A percentile compares a stretch with the other conserved stretches of the same genome.
Evolutionary conservation across 257 asterid species (phyloP).

Genomic region (Craterostigma plantagineum): DNA sequence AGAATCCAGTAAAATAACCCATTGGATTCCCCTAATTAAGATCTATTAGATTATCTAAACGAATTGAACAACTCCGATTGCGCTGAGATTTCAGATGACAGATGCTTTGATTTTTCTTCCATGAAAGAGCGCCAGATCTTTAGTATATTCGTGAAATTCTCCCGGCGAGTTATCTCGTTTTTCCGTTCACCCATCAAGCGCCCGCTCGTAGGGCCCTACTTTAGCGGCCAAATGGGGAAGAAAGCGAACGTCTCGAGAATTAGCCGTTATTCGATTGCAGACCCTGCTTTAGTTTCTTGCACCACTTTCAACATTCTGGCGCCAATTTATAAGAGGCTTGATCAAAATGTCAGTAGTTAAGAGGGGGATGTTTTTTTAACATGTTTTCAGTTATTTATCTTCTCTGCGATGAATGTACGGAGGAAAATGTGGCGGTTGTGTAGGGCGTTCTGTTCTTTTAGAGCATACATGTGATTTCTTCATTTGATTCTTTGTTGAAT

Average conservation of each 20-base stretch:
- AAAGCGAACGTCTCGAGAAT: slow-evolving; percentile 39
- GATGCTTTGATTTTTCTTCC: too few relatives aligned
- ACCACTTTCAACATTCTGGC: slow-evolving; percentile 96
- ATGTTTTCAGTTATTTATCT: neutral
- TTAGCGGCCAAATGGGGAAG: slow-evolving; percentile 29
- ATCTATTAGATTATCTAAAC: too few relatives aligned
- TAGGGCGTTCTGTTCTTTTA: too few relatives aligned
- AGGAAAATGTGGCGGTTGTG: too few relatives aligned
- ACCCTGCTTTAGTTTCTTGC: slow-evolving; percentile 74
- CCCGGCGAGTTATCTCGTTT: neutral
- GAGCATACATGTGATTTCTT: too few relatives aligned
- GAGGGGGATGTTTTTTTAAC: neutral
- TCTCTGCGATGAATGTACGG: slow-evolving; percentile 4
- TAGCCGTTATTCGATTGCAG: slow-evolving; percentile 79
- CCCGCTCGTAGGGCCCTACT: neutral
- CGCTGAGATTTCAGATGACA: too few relatives aligned
- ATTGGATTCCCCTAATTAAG: too few relatives aligned
- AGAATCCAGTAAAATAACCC: too few relatives aligned
- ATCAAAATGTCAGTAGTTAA: slow-evolving; percentile 30
- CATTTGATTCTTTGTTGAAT: slow-evolving; percentile 10
- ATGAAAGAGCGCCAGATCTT: too few relatives aligned
- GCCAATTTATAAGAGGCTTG: slow-evolving; percentile 83
- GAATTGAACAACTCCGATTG: too few relatives aligned
- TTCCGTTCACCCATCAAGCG: neutral
- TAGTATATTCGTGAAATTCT: too few relatives aligned